Base-by-base conservation (phyloP, 495 filamentous ascomycete genomes). In the Entonaema liquescens region DNA sequence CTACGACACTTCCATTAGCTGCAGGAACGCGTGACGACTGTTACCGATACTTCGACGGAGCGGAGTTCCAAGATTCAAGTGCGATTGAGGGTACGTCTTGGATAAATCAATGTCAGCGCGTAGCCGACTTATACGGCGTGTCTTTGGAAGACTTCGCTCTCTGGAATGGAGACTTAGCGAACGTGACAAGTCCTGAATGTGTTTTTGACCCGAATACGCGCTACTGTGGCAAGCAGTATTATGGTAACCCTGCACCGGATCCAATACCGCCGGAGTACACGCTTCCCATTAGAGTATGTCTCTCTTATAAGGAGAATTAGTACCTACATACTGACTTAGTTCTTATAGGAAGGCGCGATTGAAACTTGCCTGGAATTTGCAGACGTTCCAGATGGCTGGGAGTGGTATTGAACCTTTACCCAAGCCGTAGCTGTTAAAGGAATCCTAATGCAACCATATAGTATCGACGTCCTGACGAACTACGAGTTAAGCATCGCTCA, bases 181-280 rank as follows among this genome's bases (percentile, higher is more conserved):
- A 59, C 35, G 13, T 47, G 2, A 44, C 36, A 13, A 11, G 3
- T 83, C 15, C 80, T 79, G 67, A 88, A 55, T 9, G 78, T 80
- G 1, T 81, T 82, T 47, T 88, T 75, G 64, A 77, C 77, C 7
- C 83, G 83, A 49, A 90, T 79, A 77, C 90, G 86, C 65, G 86
- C 83, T 82, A 90, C 88, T 0, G 89, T 88, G 26, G 33, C 33
- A 36, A 36, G 33, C 33, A 36, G 12, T 36, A 36, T 12, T 12
- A 12, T 36, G 33, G 33, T 12, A 12, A 36, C 12, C 33, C 33
- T 36, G 33, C 33, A 12, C 33, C 33, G 5, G 33, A 36, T 5
- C 33, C 33, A 12, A 12, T 36, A 12, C 33, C 12, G 5, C 33
- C 33, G 12, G 33, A 36, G 12, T 36, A 36, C 33, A 36, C 33